Evolutionary conservation across 2,329 filamentous ascomycete species (phyloP).

Genomic region (Colletotrichum lentis): DNA sequence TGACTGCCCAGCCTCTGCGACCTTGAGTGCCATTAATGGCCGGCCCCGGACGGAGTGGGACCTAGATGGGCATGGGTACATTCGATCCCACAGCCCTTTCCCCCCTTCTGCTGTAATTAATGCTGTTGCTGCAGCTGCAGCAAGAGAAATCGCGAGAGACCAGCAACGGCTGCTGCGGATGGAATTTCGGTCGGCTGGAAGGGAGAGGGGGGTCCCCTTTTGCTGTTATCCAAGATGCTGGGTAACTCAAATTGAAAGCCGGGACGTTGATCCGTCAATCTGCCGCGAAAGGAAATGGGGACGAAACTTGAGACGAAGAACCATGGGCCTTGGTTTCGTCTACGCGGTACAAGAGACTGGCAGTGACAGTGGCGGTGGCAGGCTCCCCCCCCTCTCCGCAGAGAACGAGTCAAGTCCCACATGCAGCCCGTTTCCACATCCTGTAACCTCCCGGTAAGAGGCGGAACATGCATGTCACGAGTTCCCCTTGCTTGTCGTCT

Average conservation of each 20-base stretch:
- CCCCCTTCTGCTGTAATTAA: neutral
- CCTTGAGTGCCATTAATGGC: neutral
- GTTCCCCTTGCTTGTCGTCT: neutral
- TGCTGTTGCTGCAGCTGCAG: neutral
- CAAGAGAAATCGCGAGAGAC: neutral
- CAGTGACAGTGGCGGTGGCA: neutral
- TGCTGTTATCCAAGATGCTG: neutral
- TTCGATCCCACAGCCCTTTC: neutral
- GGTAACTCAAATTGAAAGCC: neutral
- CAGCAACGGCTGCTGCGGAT: neutral
- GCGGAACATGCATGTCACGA: neutral
- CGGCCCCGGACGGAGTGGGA: neutral
- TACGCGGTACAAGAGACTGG: neutral
- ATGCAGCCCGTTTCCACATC: neutral
- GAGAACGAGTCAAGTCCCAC: neutral
- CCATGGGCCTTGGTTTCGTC: conserved; percentile 23
- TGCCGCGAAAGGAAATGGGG: neutral
- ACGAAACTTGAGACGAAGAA: conserved; percentile 28
- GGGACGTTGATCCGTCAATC: neutral
- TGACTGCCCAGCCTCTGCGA: neutral
- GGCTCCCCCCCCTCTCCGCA: neutral
- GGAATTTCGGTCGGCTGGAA: neutral
- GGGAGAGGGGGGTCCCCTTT: neutral
- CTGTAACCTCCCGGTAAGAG: neutral
- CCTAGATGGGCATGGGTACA: neutral